Conservation (phyloP, 257 asterid species). For the Primulina tabacum region DNA sequence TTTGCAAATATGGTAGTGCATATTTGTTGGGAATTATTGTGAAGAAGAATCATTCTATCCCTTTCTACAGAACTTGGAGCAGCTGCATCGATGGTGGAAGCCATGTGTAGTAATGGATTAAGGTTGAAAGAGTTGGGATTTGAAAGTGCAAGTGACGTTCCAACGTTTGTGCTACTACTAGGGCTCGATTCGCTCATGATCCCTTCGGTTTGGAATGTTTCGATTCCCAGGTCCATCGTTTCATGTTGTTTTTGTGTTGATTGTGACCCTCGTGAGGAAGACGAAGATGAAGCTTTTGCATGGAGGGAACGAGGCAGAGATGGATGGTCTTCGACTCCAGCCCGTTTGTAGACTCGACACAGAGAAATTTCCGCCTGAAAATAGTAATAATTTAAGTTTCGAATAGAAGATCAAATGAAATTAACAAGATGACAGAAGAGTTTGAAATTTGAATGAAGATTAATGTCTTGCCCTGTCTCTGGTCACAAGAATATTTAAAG, state of each 20-base stretch:
- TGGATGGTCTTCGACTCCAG: constrained; percentile 90
- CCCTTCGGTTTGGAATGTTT: constrained; percentile 28
- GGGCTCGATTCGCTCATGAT: constrained; percentile 53
- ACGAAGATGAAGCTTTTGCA: constrained; percentile 30
- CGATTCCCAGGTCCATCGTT: constrained; percentile 14
- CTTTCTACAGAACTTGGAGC: not conserved
- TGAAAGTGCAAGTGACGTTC: constrained; percentile 48
- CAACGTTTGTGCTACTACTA: constrained; percentile 45
- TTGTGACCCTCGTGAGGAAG: constrained; percentile 30
- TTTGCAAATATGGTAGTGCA: constrained; percentile 30
- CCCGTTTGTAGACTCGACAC: constrained; percentile 86
- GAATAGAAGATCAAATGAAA: not conserved
- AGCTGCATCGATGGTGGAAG: not conserved
- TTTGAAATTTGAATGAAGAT: not conserved
- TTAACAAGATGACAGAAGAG: not conserved
- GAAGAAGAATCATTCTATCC: constrained; percentile 26
- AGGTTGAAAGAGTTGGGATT: constrained; percentile 32
- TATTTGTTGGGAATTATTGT: constrained; percentile 20
- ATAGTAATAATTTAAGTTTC: not conserved
- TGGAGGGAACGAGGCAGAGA: constrained; percentile 69
- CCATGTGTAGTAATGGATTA: constrained; percentile 21
- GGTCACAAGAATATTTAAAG: not conserved
- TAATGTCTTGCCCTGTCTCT: not conserved
- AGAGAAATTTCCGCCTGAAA: constrained; percentile 88
- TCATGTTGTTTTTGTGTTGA: constrained; percentile 2